Conservation (phyloP, 305 asterid species). For the Nicotiana rustica region DNA sequence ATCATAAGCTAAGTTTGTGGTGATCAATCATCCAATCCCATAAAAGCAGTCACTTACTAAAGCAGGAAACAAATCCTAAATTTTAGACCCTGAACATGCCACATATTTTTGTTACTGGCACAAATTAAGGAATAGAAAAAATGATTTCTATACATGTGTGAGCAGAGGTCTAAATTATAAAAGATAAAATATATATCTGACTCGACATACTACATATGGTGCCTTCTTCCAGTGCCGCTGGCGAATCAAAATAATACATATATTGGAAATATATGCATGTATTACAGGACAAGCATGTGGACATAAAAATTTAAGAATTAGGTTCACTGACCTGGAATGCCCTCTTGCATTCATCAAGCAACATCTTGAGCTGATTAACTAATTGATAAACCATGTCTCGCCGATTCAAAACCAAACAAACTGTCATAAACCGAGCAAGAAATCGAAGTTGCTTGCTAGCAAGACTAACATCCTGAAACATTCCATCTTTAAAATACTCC, state of each 20-base stretch:
- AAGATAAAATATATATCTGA: slow-evolving; percentile 3
- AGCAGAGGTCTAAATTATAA: slow-evolving; percentile 24
- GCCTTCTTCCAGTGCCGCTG: background rate
- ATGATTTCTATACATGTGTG: background rate
- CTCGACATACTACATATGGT: slow-evolving; percentile 20
- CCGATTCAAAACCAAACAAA: slow-evolving; percentile 86
- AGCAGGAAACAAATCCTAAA: background rate
- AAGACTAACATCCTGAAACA: slow-evolving; percentile 83
- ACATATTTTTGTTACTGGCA: slow-evolving; percentile 9
- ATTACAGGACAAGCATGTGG: slow-evolving; percentile 7
- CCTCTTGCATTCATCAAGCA: slow-evolving; percentile 94
- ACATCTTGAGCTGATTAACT: slow-evolving; percentile 87
- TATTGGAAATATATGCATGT: background rate
- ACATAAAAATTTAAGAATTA: background rate
- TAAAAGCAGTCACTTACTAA: slow-evolving; percentile 8
- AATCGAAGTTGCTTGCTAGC: slow-evolving; percentile 90
- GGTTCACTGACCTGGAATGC: slow-evolving; percentile 74
- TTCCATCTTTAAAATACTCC: slow-evolving; percentile 93
- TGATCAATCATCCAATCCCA: background rate
- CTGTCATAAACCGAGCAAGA: slow-evolving; percentile 89
- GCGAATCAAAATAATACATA: slow-evolving; percentile 17
- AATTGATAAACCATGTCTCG: slow-evolving; percentile 86
- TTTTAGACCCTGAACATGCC: slow-evolving; percentile 14
- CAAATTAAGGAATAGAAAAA: background rate
- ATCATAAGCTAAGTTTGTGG: background rate